These are phyloP conservation scores for Sordaria brevicollis DNA, from an alignment of 495 filamentous ascomycete species.

Conservation along the genomic window DNA sequence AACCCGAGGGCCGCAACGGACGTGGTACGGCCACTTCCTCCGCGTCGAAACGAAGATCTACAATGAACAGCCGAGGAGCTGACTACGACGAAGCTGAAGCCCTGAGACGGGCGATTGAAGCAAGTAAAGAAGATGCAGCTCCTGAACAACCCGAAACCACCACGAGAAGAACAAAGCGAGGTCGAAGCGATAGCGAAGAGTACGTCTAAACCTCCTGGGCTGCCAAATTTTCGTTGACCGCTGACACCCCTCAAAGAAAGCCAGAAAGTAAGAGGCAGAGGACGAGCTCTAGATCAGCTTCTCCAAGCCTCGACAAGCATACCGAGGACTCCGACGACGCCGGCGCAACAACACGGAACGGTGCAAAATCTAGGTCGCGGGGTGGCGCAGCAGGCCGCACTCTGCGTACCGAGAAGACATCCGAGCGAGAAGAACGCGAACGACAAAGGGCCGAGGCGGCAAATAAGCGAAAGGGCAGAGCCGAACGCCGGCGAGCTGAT, in stretches of 20 bases:
- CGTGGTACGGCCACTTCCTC: slow-evolving; percentile 36
- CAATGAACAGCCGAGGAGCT: slow-evolving; percentile 94
- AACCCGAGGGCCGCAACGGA: slow-evolving; percentile 30
- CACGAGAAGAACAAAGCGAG: slow-evolving; percentile 63
- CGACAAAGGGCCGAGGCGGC: slow-evolving; percentile 57
- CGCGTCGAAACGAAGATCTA: slow-evolving; percentile 76
- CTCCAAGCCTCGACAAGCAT: slow-evolving; percentile 35
- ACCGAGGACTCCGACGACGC: slow-evolving; percentile 66
- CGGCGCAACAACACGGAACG: slow-evolving; percentile 35
- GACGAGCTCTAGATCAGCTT: slow-evolving; percentile 62
- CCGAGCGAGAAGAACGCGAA: slow-evolving; percentile 63
- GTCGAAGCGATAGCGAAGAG: slow-evolving; percentile 89
- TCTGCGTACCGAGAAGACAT: slow-evolving; percentile 53
- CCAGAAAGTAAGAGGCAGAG: slow-evolving; percentile 55
- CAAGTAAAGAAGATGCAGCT: slow-evolving; percentile 69
- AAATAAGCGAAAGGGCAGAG: slow-evolving; percentile 62
- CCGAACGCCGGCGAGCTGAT: slow-evolving; percentile 63
- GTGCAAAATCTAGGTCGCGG: slow-evolving; percentile 51
- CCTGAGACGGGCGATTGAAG: slow-evolving; percentile 80
- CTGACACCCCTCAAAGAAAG: slow-evolving; percentile 29
- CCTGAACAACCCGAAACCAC: slow-evolving; percentile 37
- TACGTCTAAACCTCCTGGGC: slow-evolving; percentile 34
- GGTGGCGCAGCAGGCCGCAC: slow-evolving; percentile 48
- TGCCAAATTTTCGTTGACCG: not conserved
- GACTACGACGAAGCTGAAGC: slow-evolving; percentile 94